These are phyloP conservation scores for Baeospora myosura DNA, from an alignment of 1,284 basidiomycete species.

Conservation along the genomic window DNA sequence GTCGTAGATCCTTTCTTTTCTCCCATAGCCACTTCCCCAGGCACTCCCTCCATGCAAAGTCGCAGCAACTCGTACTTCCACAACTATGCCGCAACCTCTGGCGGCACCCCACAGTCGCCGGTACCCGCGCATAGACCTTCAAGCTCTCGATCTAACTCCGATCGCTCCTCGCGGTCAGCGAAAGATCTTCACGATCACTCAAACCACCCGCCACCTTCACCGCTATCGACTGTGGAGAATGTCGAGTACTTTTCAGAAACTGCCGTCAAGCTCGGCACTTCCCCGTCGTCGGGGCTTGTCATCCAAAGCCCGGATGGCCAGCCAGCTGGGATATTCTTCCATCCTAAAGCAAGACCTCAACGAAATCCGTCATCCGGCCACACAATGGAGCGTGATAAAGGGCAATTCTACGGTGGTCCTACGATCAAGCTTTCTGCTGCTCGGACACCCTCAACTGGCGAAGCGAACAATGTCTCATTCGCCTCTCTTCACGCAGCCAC, in stretches of 20 bases:
- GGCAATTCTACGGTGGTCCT: conserved; percentile 30
- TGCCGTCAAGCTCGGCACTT: conserved; percentile 62
- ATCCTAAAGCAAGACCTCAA: conserved; percentile 43
- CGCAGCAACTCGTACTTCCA: conserved; percentile 38
- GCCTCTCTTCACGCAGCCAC: conserved; percentile 24
- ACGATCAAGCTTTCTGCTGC: conserved; percentile 19
- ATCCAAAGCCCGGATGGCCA: conserved; percentile 91
- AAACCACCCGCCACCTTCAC: conserved; percentile 56
- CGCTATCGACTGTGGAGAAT: conserved; percentile 67
- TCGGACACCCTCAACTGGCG: conserved; percentile 20
- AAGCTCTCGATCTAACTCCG: conserved; percentile 50
- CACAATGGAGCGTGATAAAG: conserved; percentile 36
- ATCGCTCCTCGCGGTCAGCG: conserved; percentile 49
- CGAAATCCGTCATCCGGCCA: conserved; percentile 23
- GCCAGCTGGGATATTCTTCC: conserved; percentile 91
- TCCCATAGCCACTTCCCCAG: conserved; percentile 88
- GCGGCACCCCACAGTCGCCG: conserved; percentile 25
- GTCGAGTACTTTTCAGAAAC: conserved; percentile 85
- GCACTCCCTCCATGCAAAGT: conserved; percentile 52
- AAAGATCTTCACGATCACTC: conserved; percentile 35
- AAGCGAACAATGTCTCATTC: conserved; percentile 23
- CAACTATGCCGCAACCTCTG: conserved; percentile 17
- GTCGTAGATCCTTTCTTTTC: conserved; percentile 82
- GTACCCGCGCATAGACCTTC: conserved; percentile 35
- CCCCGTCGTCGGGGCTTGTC: conserved; percentile 81